Evolutionary conservation across 805 yeast species (phyloP).

Genomic region (Kazachstania bromeliacearum): DNA sequence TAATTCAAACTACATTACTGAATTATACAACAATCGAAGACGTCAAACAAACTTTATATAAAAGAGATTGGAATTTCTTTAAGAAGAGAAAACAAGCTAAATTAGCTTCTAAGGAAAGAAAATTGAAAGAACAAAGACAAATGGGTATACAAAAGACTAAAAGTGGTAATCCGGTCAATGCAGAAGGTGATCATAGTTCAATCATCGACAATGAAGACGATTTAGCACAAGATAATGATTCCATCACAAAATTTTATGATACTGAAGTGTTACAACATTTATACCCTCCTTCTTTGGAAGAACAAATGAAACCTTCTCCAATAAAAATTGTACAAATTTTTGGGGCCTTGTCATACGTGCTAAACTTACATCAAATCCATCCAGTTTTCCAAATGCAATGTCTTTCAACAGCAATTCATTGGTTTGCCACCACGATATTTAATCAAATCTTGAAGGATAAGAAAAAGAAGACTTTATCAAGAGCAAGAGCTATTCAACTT

Average conservation of each 20-base stretch:
- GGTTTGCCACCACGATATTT: slow-evolving; percentile 64
- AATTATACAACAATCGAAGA: slow-evolving; percentile 80
- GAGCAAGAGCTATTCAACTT: slow-evolving; percentile 83
- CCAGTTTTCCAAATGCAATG: slow-evolving; percentile 72
- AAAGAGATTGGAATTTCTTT: slow-evolving; percentile 60
- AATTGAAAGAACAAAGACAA: slow-evolving; percentile 7
- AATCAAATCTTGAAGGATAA: slow-evolving; percentile 61
- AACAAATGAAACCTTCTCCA: slow-evolving; percentile 85
- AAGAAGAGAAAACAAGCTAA: slow-evolving; percentile 31
- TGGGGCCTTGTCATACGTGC: slow-evolving; percentile 79
- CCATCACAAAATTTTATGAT: slow-evolving; percentile 36
- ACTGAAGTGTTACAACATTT: slow-evolving; percentile 68
- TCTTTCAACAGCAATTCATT: slow-evolving; percentile 65
- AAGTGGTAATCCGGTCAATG: not conserved
- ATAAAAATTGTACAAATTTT: slow-evolving; percentile 73
- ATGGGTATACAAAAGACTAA: slow-evolving; percentile 1
- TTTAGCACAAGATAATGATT: not conserved
- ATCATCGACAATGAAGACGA: not conserved
- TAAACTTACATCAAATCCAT: slow-evolving; percentile 73
- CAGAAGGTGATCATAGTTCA: not conserved
- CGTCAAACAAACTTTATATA: slow-evolving; percentile 63
- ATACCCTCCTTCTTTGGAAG: slow-evolving; percentile 75
- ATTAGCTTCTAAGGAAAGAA: slow-evolving; percentile 8
- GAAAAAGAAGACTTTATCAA: slow-evolving; percentile 49
- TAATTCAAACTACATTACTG: slow-evolving; percentile 58